A percentile compares a stretch with the other conserved stretches of the same genome.
Conservation (phyloP, 345 rosid genomes). For the Citrus unshiu region DNA sequence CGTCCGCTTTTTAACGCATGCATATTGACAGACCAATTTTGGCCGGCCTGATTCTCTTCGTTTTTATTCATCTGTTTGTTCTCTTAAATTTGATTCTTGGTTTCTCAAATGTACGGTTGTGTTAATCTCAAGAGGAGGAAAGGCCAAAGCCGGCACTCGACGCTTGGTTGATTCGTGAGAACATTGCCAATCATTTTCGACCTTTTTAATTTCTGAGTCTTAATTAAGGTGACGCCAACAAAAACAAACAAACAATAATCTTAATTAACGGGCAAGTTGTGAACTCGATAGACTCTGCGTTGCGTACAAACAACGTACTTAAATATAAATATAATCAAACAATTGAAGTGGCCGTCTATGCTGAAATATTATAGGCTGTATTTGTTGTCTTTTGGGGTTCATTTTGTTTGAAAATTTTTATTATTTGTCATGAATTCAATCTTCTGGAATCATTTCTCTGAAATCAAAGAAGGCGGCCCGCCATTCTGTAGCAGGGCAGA, state of each 20-base stretch:
- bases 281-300: not conserved
- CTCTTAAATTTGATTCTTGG: not conserved
- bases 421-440: not conserved
- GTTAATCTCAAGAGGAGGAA: not conserved
- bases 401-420: not conserved
- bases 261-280: not conserved
- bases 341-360: not conserved
- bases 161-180: not conserved
- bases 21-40: not conserved
- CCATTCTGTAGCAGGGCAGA: not conserved
- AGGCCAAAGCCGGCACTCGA: not conserved
- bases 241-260: too few relatives aligned
- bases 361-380: not conserved
- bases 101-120: not conserved
- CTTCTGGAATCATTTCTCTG: not conserved
- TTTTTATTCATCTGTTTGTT: not conserved
- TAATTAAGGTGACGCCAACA: too few relatives aligned
- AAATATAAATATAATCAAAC: not conserved
- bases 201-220: not conserved
- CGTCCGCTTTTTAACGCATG: not conserved
- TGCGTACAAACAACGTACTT: not conserved
- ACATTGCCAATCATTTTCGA: not conserved
- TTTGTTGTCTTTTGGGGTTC: not conserved
- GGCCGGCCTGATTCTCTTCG: not conserved
- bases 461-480: not conserved